These are phyloP conservation scores for Eleusine indica DNA, from an alignment of 176 grass and related monocot genomes.

Conservation along the genomic window DNA sequence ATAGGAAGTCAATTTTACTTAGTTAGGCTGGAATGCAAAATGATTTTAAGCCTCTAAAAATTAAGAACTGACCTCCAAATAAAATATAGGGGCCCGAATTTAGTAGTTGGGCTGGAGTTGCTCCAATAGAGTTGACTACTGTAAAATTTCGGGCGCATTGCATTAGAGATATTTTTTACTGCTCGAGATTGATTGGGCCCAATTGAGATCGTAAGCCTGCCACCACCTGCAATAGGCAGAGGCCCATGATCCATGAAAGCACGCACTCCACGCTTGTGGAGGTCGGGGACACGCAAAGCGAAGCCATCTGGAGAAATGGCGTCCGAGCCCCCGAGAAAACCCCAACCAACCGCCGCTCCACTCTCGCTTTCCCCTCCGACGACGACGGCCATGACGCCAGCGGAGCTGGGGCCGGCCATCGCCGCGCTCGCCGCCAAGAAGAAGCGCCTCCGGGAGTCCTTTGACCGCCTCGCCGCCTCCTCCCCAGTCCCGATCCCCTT, in stretches of 20 bases:
- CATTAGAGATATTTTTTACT: no score
- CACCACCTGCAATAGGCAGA: neutral
- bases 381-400: slow-evolving; percentile 3
- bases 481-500: slow-evolving; percentile 41
- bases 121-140: no score
- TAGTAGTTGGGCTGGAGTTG: no score
- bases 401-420: slow-evolving; percentile 43
- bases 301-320: neutral
- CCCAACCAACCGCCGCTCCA: slow-evolving; percentile 28
- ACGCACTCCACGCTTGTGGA: neutral
- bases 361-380: neutral
- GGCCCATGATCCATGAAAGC: neutral
- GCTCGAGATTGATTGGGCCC: no score
- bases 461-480: slow-evolving; percentile 42
- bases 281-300: neutral
- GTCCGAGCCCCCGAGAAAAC: neutral
- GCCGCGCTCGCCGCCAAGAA: slow-evolving; percentile 42
- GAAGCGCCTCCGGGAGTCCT: slow-evolving; percentile 48
- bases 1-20: no score
- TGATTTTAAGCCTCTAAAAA: no score
- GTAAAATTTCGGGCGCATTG: no score
- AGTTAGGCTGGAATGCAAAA: no score
- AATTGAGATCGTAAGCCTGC: no score
- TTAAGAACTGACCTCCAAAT: no score
- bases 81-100: no score